phyloP scores from a whole-genome alignment of 2,329 filamentous ascomycete genomes.

The Orbilia blumenaviensis region DNA sequence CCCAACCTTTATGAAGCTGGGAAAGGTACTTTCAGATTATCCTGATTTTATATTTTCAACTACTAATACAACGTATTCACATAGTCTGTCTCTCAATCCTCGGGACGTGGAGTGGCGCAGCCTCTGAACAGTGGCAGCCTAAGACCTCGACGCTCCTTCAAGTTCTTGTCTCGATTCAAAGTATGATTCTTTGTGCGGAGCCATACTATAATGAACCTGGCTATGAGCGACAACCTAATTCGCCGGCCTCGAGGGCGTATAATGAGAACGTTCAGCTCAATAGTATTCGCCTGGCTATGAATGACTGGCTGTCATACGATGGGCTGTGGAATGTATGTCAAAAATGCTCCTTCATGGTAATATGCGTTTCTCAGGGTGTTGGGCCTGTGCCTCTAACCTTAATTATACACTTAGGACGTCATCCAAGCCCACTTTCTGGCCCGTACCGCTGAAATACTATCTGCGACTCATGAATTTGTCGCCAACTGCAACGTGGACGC shows the following conservation, averaged over 20 bases:
- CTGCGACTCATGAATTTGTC: conserved; percentile 17
- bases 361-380: neutral
- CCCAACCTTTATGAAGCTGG: conserved; percentile 67
- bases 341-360: neutral
- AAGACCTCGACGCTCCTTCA: conserved; percentile 66
- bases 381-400: neutral
- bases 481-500: neutral
- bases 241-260: conserved; percentile 2
- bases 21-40: conserved; percentile 60
- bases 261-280: conserved; percentile 38
- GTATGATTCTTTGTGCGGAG: conserved; percentile 68
- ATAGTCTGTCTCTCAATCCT: conserved; percentile 66
- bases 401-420: conserved; percentile 16
- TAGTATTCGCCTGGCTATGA: conserved; percentile 21
- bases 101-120: conserved; percentile 64
- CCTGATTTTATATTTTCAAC: neutral
- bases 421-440: conserved; percentile 45
- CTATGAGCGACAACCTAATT: neutral
- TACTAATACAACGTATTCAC: conserved; percentile 28
- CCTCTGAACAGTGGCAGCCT: conserved; percentile 63
- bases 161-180: conserved; percentile 68
- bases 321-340: conserved; percentile 32
- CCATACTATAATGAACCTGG: conserved; percentile 69
- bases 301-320: conserved; percentile 14
- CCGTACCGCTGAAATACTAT: conserved; percentile 7